phyloP scores from a whole-genome alignment of 352 stramenopile species.

The Thalassiosira allenii region DNA sequence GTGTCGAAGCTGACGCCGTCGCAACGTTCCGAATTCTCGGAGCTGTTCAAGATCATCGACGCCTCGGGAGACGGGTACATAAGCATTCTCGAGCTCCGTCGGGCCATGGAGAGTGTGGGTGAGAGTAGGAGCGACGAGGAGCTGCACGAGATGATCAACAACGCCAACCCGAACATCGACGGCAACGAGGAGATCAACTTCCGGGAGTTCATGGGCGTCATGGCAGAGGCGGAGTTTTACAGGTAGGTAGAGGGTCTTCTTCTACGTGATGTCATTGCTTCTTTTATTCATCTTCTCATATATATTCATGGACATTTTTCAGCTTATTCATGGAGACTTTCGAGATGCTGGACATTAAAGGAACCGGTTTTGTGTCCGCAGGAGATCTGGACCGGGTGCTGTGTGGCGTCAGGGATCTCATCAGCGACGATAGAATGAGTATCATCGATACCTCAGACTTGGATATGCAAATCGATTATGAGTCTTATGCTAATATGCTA shows the following conservation, averaged over 20 bases:
- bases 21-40: constrained; percentile 78
- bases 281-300: too few species aligned
- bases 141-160: constrained; percentile 81
- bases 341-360: constrained; percentile 73
- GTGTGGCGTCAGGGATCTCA: constrained; percentile 80
- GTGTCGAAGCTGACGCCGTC: constrained; percentile 71
- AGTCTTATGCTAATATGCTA: constrained; percentile 85
- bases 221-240: constrained; percentile 87
- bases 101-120: constrained; percentile 80
- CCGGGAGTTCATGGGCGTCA: constrained; percentile 84
- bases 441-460: constrained; percentile 87
- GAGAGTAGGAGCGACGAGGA: constrained; percentile 65
- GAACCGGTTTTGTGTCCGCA: constrained; percentile 81
- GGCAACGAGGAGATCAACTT: constrained; percentile 73
- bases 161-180: constrained; percentile 68
- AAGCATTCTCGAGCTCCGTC: constrained; percentile 73
- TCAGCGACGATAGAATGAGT: constrained; percentile 83
- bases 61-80: constrained; percentile 68
- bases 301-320: too few species aligned
- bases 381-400: constrained; percentile 79
- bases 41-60: constrained; percentile 84
- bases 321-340: constrained; percentile 87
- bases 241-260: too few species aligned
- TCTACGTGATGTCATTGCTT: too few species aligned
- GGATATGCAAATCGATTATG: constrained; percentile 86